phyloP scores from a whole-genome alignment of 1,284 basidiomycete genomes.

The Cronartium quercuum region DNA sequence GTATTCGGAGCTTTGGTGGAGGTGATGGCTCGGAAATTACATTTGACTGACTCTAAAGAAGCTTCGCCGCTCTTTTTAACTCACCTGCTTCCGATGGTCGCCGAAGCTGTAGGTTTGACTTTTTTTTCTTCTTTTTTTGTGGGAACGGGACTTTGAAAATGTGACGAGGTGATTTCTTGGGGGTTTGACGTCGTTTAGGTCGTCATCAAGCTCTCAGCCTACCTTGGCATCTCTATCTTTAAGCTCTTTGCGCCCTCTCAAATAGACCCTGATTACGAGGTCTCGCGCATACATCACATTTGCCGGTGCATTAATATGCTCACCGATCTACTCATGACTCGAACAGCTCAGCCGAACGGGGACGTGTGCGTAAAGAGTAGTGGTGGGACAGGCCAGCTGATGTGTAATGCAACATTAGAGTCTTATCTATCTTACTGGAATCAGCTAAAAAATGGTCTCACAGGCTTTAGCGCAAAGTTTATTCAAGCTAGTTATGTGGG shows the following conservation, averaged over 20 bases:
- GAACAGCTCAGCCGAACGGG: slow-evolving; percentile 27
- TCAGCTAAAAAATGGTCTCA: slow-evolving; percentile 29
- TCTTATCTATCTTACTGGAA: slow-evolving; percentile 39
- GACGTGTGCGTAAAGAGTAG: slow-evolving; percentile 14
- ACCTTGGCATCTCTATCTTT: slow-evolving; percentile 38
- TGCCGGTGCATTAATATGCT: slow-evolving; percentile 32
- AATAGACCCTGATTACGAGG: slow-evolving; percentile 22
- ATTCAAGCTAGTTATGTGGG: not conserved
- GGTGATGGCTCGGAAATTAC: slow-evolving; percentile 31
- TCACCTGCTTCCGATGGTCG: slow-evolving; percentile 25
- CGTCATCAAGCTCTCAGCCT: slow-evolving; percentile 35
- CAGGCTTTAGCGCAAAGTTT: slow-evolving; percentile 11
- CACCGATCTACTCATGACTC: slow-evolving; percentile 21
- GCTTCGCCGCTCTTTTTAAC: slow-evolving; percentile 34
- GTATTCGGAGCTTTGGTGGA: slow-evolving; percentile 25
- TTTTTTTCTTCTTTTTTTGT: not conserved
- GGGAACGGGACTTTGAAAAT: not conserved
- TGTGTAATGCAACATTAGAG: slow-evolving; percentile 35
- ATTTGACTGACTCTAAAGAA: slow-evolving; percentile 38
- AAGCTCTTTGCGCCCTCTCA: slow-evolving; percentile 28
- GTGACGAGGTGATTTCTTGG: not conserved
- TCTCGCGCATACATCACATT: slow-evolving; percentile 37
- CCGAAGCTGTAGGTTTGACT: slow-evolving; percentile 32
- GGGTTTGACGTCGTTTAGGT: not conserved
- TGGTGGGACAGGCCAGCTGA: slow-evolving; percentile 24